Conservation (phyloP, 1,284 basidiomycete genomes). For the Papiliotrema nemorosa region DNA sequence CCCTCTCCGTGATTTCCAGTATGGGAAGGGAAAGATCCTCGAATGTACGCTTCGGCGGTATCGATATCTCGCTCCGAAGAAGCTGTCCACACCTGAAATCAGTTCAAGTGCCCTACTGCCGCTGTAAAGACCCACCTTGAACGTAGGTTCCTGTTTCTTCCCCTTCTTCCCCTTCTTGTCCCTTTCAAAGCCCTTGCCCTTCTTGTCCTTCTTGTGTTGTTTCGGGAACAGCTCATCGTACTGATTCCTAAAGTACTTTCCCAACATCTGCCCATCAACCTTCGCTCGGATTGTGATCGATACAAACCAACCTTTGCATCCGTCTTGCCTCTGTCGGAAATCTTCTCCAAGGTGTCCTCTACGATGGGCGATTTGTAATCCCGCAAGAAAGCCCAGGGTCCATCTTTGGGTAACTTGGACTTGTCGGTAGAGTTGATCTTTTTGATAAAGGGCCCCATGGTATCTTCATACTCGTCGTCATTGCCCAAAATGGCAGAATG, state of each 20-base stretch:
- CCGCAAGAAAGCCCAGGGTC: conserved; percentile 45
- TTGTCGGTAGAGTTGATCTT: conserved; percentile 35
- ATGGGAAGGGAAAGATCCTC: conserved; percentile 49
- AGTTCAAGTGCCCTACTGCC: neutral
- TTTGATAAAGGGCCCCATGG: conserved; percentile 50
- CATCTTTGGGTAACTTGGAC: conserved; percentile 22
- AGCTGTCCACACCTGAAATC: conserved; percentile 47
- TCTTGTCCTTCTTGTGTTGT: conserved; percentile 18
- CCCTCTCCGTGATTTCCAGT: conserved; percentile 47
- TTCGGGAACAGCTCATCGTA: conserved; percentile 47
- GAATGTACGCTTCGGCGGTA: conserved; percentile 48
- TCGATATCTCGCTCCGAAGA: conserved; percentile 48
- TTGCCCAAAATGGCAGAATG: conserved; percentile 50
- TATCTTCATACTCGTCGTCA: conserved; percentile 51
- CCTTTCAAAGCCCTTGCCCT: conserved; percentile 10
- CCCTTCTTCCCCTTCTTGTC: conserved; percentile 16
- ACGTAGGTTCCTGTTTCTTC: conserved; percentile 18
- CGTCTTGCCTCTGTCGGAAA: conserved; percentile 51
- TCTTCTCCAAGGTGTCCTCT: conserved; percentile 69
- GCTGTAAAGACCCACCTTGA: conserved; percentile 25
- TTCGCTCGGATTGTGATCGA: neutral
- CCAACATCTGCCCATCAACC: conserved; percentile 23
- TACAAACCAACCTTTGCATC: conserved; percentile 39
- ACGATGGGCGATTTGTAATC: conserved; percentile 53
- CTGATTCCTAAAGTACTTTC: conserved; percentile 41